phyloP scores from a whole-genome alignment of 768 basidiomycete species.

The Daedaleopsis sinensis region DNA sequence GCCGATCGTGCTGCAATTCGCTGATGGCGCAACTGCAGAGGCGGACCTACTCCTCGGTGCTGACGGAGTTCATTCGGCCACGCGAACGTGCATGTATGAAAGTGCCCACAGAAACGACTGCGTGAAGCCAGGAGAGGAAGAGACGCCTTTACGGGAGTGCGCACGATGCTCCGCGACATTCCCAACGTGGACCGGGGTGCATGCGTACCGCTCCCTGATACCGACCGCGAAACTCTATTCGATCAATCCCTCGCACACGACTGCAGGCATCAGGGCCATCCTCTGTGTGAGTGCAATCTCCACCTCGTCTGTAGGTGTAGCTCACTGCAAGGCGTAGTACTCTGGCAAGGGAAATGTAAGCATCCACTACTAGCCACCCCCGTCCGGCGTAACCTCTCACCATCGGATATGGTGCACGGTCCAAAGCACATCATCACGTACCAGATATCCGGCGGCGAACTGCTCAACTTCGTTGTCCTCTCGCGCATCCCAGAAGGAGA shows the following conservation, averaged over 20 bases:
- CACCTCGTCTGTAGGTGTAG: background rate
- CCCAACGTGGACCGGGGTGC: slow-evolving; percentile 25
- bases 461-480: slow-evolving; percentile 22
- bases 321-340: background rate
- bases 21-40: slow-evolving; percentile 19
- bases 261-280: slow-evolving; percentile 6
- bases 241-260: slow-evolving; percentile 8
- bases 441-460: slow-evolving; percentile 21
- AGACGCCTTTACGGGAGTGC: background rate
- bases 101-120: background rate
- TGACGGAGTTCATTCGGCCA: slow-evolving; percentile 25
- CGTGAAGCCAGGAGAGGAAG: background rate
- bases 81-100: slow-evolving; percentile 19
- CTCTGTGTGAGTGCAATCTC: slow-evolving; percentile 1
- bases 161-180: slow-evolving; percentile 6
- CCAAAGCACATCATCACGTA: slow-evolving; percentile 20
- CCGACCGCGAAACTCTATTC: slow-evolving; percentile 16
- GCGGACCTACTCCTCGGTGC: slow-evolving; percentile 27
- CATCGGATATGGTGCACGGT: too few relatives aligned
- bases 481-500: slow-evolving; percentile 13
- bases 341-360: slow-evolving; percentile 8
- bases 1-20: slow-evolving; percentile 10
- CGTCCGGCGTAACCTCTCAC: background rate
- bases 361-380: background rate
- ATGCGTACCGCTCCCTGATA: slow-evolving; percentile 27